phyloP scores from a whole-genome alignment of 208 protist genomes.

The Phytomonas francai region DNA sequence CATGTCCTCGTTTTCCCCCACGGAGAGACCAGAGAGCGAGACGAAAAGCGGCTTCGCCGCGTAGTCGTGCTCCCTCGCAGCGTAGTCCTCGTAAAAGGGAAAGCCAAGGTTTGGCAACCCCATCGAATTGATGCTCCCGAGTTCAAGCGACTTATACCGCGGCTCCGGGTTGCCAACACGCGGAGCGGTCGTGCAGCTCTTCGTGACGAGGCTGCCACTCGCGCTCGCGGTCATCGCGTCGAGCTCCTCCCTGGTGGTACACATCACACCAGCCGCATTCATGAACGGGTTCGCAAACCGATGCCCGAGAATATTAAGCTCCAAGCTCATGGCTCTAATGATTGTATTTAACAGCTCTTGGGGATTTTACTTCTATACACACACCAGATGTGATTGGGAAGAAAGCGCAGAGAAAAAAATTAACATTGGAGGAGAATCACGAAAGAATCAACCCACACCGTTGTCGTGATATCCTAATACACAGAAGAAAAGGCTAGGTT shows the following conservation, averaged over 20 bases:
- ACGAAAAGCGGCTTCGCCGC: constrained; percentile 75
- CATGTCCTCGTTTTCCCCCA: constrained; percentile 75
- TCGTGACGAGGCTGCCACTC: constrained; percentile 73
- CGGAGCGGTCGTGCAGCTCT: constrained; percentile 66
- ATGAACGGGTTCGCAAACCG: constrained; percentile 80
- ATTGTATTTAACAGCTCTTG: constrained; percentile 6
- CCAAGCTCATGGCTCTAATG: constrained; percentile 44
- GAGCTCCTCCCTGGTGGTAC: constrained; percentile 59
- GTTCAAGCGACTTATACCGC: constrained; percentile 54
- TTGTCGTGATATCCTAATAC: too few species aligned
- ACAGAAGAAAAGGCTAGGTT: background rate
- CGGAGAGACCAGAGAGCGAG: constrained; percentile 74
- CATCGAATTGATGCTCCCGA: constrained; percentile 88
- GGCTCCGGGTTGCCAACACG: constrained; percentile 79
- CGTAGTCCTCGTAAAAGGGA: constrained; percentile 71
- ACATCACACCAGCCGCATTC: constrained; percentile 82
- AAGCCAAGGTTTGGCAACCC: constrained; percentile 83
- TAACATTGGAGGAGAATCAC: constrained; percentile 7
- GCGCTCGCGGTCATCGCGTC: constrained; percentile 36
- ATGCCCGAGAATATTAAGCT: constrained; percentile 46
- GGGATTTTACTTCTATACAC: too few species aligned
- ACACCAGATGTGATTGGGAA: too few species aligned
- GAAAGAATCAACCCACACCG: background rate
- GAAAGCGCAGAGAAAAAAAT: too few species aligned
- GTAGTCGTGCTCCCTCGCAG: constrained; percentile 42